Base-by-base conservation (phyloP, 352 stramenopile genomes). In the Saprolegnia parasitica region DNA sequence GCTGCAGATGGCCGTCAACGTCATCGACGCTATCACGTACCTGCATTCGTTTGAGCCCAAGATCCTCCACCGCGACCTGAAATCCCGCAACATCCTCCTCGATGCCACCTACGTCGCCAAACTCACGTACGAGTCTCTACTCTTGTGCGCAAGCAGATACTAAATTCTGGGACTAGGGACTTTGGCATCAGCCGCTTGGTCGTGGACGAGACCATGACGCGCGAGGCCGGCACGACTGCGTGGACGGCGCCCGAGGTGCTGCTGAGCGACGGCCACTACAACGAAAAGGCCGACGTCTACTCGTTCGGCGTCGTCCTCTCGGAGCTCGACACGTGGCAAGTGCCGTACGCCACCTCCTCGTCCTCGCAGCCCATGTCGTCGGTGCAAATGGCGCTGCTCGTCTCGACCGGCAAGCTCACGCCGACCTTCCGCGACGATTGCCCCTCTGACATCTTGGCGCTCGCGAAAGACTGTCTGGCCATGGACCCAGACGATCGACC, bases 61-160 rank as follows among this genome's bases (percentile, higher is more conserved):
- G n/a, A 46, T 83, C 18, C 77, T 83, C 40, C 77, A 83, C 58
- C 73, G 77, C 23, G 77, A 83, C 63, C 62, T 88, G 58, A 88
- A 88, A 70, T 77, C 77, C 21, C 72, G 72, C 32, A 83, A 83
- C 57, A 76, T 79, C 37, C 78, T 83, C 49, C 68, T 81, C 16
- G 47, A 73, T n/a, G 71, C 47, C 23, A 67, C 78, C 21, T 54
- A 65, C 24, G 61, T 63, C 10, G 72, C 80, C 23, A 80, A 78
- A 49, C 73, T 83, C n/a, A 77, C 76, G 63, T 70, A 62, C 54
- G 63, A 4, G 1, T 4, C 10, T 49, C 15, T 26, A 23, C 20
- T 37, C 4, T 21, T 57, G 24, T 67, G 60, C 9, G 13, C 9
- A 56, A 20, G 10, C 9, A 1, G 18, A 32, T 3, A 5, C 8